Percentiles rank a stretch among this genome's conserved stretches.
Conservation (phyloP, 2,329 filamentous ascomycete species). For the Monosporascus sp. region DNA sequence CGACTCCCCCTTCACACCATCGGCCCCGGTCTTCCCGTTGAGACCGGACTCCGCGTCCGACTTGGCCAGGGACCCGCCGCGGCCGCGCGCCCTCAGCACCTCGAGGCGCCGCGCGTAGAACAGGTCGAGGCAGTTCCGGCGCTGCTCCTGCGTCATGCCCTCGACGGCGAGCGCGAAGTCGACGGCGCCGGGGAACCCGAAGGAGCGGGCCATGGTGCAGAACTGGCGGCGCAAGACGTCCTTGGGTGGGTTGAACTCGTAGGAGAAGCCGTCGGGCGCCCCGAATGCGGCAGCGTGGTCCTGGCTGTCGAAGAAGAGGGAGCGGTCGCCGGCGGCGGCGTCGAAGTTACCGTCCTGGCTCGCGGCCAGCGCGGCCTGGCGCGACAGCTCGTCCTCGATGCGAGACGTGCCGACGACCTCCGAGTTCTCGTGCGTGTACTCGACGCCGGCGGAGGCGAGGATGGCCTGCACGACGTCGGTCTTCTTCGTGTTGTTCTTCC, state of each 20-base stretch:
- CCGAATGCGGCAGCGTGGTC: slow-evolving; percentile 21
- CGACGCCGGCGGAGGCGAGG: slow-evolving; percentile 77
- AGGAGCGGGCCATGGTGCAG: slow-evolving; percentile 78
- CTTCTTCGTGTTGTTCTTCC: slow-evolving; percentile 24
- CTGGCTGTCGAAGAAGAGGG: slow-evolving; percentile 53
- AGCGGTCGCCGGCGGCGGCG: slow-evolving; percentile 41
- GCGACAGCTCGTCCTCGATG: slow-evolving; percentile 79
- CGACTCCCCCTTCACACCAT: slow-evolving; percentile 1
- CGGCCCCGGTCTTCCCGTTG: not conserved
- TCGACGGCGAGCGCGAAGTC: slow-evolving; percentile 91
- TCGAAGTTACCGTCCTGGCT: slow-evolving; percentile 39
- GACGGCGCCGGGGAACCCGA: slow-evolving; percentile 69
- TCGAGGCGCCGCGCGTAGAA: slow-evolving; percentile 71
- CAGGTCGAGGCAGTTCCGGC: slow-evolving; percentile 68
- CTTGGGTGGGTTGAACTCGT: slow-evolving; percentile 64
- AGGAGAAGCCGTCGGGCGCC: slow-evolving; percentile 25
- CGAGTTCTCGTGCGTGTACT: slow-evolving; percentile 94
- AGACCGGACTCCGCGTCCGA: slow-evolving; percentile 1
- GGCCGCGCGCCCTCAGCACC: slow-evolving; percentile 32
- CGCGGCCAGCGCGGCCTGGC: slow-evolving; percentile 61
- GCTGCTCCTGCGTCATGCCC: slow-evolving; percentile 78
- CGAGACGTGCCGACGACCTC: slow-evolving; percentile 91
- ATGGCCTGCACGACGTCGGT: slow-evolving; percentile 83
- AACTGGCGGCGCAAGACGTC: slow-evolving; percentile 78
- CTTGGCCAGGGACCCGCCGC: slow-evolving; percentile 1